Percentiles rank a stretch among this genome's conserved stretches.
Evolutionary conservation across 768 basidiomycete species (phyloP).

Genomic region (Rhodotorula diobovata): DNA sequence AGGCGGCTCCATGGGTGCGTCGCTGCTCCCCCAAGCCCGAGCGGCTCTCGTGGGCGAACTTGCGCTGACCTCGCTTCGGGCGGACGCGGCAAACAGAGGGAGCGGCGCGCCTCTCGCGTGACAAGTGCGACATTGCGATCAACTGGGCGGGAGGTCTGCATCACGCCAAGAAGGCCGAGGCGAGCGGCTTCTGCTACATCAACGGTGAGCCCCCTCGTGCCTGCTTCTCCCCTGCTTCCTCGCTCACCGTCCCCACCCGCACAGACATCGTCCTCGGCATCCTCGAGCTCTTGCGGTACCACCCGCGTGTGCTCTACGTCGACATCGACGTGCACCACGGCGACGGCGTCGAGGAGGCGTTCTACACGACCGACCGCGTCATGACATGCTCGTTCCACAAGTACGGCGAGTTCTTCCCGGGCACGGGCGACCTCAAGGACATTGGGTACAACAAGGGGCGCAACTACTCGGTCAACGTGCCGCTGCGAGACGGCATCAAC

Average conservation of each 20-base stretch:
- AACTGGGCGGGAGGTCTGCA: conserved; percentile 99
- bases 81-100: conserved; percentile 71
- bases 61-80: background rate
- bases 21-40: background rate
- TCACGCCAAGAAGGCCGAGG: conserved; percentile 98
- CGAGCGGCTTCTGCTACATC: conserved; percentile 97
- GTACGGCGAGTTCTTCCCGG: conserved; percentile 98
- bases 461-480: conserved; percentile 89
- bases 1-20: conserved; percentile 96
- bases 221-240: conserved; percentile 52
- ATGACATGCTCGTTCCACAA: conserved; percentile 99
- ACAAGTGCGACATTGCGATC: conserved; percentile 97
- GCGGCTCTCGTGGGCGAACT: too few relatives aligned
- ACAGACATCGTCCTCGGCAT: conserved; percentile 95
- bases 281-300: conserved; percentile 83
- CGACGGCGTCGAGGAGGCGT: conserved; percentile 98
- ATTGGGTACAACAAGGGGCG: conserved; percentile 91
- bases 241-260: background rate
- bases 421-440: conserved; percentile 96
- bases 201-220: conserved; percentile 60
- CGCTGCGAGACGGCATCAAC: conserved; percentile 86
- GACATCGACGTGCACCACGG: conserved; percentile 99
- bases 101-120: conserved; percentile 84
- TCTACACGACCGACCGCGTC: conserved; percentile 96
- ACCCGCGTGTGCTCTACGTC: conserved; percentile 89